These are phyloP conservation scores for Mycena albidolilacea DNA, from an alignment of 768 basidiomycete genomes.

Conservation along the genomic window DNA sequence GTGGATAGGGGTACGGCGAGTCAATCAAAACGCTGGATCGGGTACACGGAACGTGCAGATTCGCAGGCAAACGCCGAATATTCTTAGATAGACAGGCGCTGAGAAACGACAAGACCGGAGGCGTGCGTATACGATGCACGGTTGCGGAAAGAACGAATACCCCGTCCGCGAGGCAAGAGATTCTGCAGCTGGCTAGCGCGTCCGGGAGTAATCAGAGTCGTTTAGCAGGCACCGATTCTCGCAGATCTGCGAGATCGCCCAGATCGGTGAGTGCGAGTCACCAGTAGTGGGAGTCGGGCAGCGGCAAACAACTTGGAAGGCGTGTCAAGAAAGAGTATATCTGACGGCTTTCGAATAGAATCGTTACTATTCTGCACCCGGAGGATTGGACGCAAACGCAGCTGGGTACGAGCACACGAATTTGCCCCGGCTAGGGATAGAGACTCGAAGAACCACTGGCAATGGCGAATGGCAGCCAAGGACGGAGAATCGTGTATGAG, in stretches of 20 bases:
- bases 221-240: slow-evolving; percentile 4
- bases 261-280: slow-evolving; percentile 19
- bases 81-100: slow-evolving; percentile 1
- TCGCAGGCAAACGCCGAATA: not conserved
- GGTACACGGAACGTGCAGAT: not conserved
- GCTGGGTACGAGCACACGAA: not conserved
- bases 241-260: slow-evolving; percentile 27
- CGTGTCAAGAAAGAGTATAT: slow-evolving; percentile 8
- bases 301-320: slow-evolving; percentile 11
- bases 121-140: not conserved
- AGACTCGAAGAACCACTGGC: not conserved
- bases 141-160: not conserved
- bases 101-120: slow-evolving; percentile 4
- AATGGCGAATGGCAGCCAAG: slow-evolving; percentile 5
- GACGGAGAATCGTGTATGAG: slow-evolving; percentile 4
- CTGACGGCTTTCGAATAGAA: not conserved
- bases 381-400: slow-evolving; percentile 2
- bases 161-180: slow-evolving; percentile 1
- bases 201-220: not conserved
- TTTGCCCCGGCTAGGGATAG: not conserved
- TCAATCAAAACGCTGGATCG: not conserved
- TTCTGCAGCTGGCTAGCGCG: not conserved
- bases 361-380: slow-evolving; percentile 1
- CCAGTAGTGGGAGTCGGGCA: slow-evolving; percentile 12
- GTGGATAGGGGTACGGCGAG: not conserved